Base-by-base conservation (phyloP, 2,329 filamentous ascomycete genomes). In the Nannizziopsis arthrosporioides region DNA sequence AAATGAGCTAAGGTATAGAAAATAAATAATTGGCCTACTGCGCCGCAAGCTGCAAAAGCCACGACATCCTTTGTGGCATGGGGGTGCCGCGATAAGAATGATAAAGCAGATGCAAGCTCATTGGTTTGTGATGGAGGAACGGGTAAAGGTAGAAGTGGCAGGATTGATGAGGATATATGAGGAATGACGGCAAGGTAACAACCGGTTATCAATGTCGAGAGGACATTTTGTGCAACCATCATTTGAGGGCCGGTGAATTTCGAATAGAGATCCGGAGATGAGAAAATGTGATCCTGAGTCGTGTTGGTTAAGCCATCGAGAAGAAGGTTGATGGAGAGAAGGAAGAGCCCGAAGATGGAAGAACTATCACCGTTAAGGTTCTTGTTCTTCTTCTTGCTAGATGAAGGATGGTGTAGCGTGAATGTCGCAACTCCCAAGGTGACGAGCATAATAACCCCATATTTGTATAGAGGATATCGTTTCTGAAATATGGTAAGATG, bases 171-270 rank as follows among this genome's bases (percentile, higher is more conserved):
- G 0, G 83, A 84, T n/a, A 95, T 66, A 70, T 82, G 86, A 0
- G 92, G 92, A 58, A 81, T 84, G 15, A 88, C 61, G 14, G 90
- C 55, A 39, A 98, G 78, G 60, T 94, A 96, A 0, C 70, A 61
- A 15, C 77, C 73, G 2, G 89, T 96, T 49, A 96, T 73, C 41
- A 80, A 61, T 2, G 88, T 90, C 57, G 79, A 83, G 66, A 96
- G 84, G 48, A 94, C 72, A 64, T 96, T 98, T 68, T 95, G 87
- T 35, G 90, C 89, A 63, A 89, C 93, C 92, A 98, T 98, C 92
- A 98, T 98, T 75, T 98, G 92, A 51, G 90, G 88, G 8, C 92
- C 92, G 2, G 80, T 79, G 64, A 92, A 95, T 11, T 82, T 81
- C 55, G 79, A 80, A 68, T 88, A 94, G 1, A 67, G 62, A 19